phyloP scores from a whole-genome alignment of 2,329 filamentous ascomycete genomes.

The Paraconiothyrium sp. region DNA sequence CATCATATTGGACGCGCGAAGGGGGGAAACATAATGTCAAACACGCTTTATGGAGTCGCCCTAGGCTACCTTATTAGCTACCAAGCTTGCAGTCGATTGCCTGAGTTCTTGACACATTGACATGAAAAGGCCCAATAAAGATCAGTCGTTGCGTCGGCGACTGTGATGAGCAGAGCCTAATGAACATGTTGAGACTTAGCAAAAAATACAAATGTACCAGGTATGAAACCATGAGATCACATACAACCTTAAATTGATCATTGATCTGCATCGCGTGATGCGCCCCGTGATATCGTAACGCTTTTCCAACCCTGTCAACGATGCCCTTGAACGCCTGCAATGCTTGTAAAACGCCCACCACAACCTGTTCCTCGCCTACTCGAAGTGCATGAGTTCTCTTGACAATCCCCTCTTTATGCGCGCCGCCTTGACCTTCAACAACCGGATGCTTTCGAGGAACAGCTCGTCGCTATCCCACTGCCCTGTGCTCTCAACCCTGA shows the following conservation, averaged over 20 bases:
- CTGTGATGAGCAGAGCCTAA: background rate
- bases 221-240: background rate
- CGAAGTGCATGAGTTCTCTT: slow-evolving; percentile 10
- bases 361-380: background rate
- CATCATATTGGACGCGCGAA: background rate
- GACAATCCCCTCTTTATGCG: slow-evolving; percentile 74
- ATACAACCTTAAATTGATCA: background rate
- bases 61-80: too few species aligned
- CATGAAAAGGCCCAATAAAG: too few species aligned
- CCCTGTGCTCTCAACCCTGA: slow-evolving; percentile 91
- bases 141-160: too few species aligned
- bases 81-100: too few species aligned
- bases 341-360: slow-evolving; percentile 13
- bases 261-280: slow-evolving; percentile 3
- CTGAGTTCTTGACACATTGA: too few species aligned
- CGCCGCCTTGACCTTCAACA: slow-evolving; percentile 85
- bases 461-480: slow-evolving; percentile 95
- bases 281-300: slow-evolving; percentile 10
- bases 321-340: slow-evolving; percentile 24
- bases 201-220: background rate
- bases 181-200: background rate
- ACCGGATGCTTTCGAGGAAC: slow-evolving; percentile 87
- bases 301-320: slow-evolving; percentile 5
- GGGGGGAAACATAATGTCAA: background rate
- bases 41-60: too few species aligned